These are phyloP conservation scores for Globisporangium camurandrum DNA, from an alignment of 352 stramenopile genomes.

Conservation along the genomic window DNA sequence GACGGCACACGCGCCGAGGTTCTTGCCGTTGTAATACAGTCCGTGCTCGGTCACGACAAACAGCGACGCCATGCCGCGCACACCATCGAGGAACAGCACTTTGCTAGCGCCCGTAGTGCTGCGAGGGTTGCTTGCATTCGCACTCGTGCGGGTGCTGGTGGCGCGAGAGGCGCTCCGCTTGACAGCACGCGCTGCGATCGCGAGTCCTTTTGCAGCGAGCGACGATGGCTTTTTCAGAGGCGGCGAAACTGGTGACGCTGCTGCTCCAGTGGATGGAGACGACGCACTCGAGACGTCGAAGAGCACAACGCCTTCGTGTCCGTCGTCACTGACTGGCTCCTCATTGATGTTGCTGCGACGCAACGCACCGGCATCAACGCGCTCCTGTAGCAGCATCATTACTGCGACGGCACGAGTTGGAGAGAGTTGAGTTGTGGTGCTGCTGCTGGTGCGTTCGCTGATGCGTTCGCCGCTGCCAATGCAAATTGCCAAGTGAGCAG, in stretches of 20 bases:
- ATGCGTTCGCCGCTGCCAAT: too few species aligned
- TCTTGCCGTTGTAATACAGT: slow-evolving; percentile 7
- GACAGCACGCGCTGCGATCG: not conserved
- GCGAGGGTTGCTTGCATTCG: not conserved
- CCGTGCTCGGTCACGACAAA: slow-evolving; percentile 18
- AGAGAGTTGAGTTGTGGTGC: too few species aligned
- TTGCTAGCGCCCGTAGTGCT: not conserved
- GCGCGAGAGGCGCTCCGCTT: too few species aligned
- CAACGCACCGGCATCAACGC: not conserved
- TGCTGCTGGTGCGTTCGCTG: too few species aligned
- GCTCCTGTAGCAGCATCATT: not conserved
- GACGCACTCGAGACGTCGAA: not conserved
- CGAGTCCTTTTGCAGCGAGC: not conserved
- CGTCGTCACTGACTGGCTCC: not conserved
- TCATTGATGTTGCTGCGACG: not conserved
- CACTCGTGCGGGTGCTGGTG: not conserved
- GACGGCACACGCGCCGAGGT: slow-evolving; percentile 11
- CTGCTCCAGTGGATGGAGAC: too few species aligned
- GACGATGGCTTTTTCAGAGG: not conserved
- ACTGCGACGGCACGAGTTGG: too few species aligned
- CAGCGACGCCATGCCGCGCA: slow-evolving; percentile 9
- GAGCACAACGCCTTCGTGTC: not conserved
- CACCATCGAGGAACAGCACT: slow-evolving; percentile 13
- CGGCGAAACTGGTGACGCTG: not conserved
- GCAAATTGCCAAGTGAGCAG: too few species aligned